phyloP scores from a whole-genome alignment of 352 stramenopile species.

The Globisporangium orthogonon region DNA sequence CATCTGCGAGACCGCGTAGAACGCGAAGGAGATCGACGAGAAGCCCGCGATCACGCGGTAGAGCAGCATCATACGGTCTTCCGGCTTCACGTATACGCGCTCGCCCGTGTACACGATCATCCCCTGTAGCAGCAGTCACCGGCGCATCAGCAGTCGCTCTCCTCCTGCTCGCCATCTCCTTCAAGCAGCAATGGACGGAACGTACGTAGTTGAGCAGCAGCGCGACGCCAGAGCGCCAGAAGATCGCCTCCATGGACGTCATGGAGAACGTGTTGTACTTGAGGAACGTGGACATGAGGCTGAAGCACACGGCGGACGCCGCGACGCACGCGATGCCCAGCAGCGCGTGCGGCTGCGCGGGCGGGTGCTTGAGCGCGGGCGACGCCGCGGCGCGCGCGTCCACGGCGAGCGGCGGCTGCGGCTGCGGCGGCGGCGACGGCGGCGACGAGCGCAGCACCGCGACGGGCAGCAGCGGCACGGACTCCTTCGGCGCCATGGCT shows the following conservation, averaged over 20 bases:
- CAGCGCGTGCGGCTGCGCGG: constrained; percentile 34
- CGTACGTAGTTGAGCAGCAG: constrained; percentile 56
- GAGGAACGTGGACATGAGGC: constrained; percentile 74
- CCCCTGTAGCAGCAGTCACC: background rate
- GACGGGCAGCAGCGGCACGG: too few species aligned
- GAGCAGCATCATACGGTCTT: constrained; percentile 50
- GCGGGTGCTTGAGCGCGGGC: too few species aligned
- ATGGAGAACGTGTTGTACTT: constrained; percentile 75
- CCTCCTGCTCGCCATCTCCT: too few species aligned
- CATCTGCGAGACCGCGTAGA: constrained; percentile 71
- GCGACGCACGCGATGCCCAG: constrained; percentile 62
- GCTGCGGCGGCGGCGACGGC: too few species aligned
- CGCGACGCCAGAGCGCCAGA: constrained; percentile 45
- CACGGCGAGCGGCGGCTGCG: too few species aligned
- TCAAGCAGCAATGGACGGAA: background rate
- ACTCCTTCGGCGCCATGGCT: too few species aligned
- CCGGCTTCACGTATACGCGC: constrained; percentile 36
- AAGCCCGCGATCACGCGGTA: constrained; percentile 38
- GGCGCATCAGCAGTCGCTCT: background rate
- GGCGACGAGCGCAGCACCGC: too few species aligned
- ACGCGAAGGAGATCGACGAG: constrained; percentile 46
- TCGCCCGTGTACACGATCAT: constrained; percentile 32
- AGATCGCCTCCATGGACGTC: constrained; percentile 75
- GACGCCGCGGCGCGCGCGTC: too few species aligned
- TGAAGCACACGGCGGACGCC: constrained; percentile 73